These are phyloP conservation scores for Spergularia azorica DNA, from an alignment of 179 eudicot species.

Conservation along the genomic window DNA sequence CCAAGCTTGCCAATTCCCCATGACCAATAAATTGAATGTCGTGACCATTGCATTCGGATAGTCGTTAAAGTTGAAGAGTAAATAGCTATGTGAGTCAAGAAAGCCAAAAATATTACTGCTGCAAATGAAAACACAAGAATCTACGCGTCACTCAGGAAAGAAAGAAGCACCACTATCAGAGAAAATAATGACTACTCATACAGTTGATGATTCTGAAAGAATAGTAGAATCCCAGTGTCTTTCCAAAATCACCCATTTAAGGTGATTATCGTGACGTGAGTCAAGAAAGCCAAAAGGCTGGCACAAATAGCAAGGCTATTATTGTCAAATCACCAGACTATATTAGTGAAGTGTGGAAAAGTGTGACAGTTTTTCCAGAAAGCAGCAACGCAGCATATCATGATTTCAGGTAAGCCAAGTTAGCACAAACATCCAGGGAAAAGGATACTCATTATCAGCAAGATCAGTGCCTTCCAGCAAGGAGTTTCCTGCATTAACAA, in stretches of 20 bases:
- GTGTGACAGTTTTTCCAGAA: neutral
- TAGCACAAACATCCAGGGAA: constrained; percentile 11
- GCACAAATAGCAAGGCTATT: neutral
- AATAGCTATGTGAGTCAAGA: constrained; percentile 69
- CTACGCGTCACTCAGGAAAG: neutral
- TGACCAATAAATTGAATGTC: constrained; percentile 83
- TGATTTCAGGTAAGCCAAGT: neutral
- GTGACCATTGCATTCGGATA: constrained; percentile 98
- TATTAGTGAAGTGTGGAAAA: neutral
- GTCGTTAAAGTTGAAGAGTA: constrained; percentile 96
- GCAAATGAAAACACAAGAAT: neutral
- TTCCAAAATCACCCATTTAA: neutral
- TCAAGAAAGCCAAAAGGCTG: neutral
- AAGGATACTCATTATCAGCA: constrained; percentile 91
- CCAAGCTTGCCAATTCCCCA: constrained; percentile 96
- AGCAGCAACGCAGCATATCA: neutral
- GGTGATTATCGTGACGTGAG: neutral
- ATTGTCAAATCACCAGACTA: neutral
- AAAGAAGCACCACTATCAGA: neutral
- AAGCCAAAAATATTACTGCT: constrained; percentile 23
- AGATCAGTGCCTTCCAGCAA: constrained; percentile 65
- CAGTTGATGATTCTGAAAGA: neutral
- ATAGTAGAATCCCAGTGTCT: neutral
- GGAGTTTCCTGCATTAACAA: constrained; percentile 78
- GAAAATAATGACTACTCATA: neutral